Evolutionary conservation across 495 filamentous ascomycete genomes (phyloP).

Genomic region (Penicillium turbatum): DNA sequence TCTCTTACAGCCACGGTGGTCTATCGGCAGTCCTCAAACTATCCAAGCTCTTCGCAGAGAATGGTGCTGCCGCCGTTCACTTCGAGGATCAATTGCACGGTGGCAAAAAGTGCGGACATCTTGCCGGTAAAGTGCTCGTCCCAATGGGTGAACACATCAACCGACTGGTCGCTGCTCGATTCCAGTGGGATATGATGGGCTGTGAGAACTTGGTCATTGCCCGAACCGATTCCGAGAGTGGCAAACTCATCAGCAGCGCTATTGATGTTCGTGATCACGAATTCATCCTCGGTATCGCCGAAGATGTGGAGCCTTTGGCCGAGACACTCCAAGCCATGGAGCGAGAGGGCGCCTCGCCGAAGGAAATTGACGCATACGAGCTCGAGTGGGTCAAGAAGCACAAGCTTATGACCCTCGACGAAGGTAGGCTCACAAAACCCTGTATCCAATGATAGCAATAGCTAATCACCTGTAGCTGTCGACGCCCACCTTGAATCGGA

Average conservation of each 20-base stretch:
- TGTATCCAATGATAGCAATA: background rate
- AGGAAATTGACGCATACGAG: conserved; percentile 81
- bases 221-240: conserved; percentile 91
- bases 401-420: conserved; percentile 85
- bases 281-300: conserved; percentile 83
- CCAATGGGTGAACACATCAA: conserved; percentile 96
- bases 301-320: conserved; percentile 68
- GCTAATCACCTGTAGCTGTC: conserved; percentile 51
- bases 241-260: conserved; percentile 80
- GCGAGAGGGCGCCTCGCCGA: conserved; percentile 63
- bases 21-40: conserved; percentile 91
- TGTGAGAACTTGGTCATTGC: conserved; percentile 91
- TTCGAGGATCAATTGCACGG: conserved; percentile 98
- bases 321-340: conserved; percentile 93
- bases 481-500: conserved; percentile 64
- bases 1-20: conserved; percentile 60
- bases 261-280: conserved; percentile 94
- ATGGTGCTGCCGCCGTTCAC: conserved; percentile 92
- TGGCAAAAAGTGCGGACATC: conserved; percentile 96
- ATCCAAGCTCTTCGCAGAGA: conserved; percentile 97
- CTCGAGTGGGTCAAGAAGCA: conserved; percentile 86
- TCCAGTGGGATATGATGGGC: conserved; percentile 98
- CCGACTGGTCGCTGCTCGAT: conserved; percentile 81
- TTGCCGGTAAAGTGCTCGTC: conserved; percentile 94
- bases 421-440: conserved; percentile 46